These are phyloP conservation scores for Anisodus tanguticus DNA, from an alignment of 257 asterid species.

Conservation along the genomic window DNA sequence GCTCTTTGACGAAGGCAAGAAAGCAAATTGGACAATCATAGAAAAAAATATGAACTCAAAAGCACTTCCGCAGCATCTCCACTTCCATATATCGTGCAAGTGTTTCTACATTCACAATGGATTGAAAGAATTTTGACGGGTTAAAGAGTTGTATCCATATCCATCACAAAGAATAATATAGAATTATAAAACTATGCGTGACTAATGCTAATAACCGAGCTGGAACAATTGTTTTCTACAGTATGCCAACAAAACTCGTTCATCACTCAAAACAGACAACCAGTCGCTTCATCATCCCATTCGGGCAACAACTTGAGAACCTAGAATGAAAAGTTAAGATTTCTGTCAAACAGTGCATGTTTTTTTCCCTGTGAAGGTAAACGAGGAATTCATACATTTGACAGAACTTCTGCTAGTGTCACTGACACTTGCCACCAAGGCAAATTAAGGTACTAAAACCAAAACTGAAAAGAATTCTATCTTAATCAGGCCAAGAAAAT, in stretches of 20 bases:
- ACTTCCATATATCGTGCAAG: slow-evolving; percentile 2
- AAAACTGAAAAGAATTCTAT: background rate
- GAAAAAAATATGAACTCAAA: background rate
- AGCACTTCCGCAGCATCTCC: slow-evolving; percentile 14
- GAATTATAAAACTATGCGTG: slow-evolving; percentile 30
- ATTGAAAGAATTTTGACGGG: slow-evolving; percentile 33
- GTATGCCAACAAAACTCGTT: slow-evolving; percentile 49
- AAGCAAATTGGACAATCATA: slow-evolving; percentile 18
- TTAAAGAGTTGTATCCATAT: slow-evolving; percentile 33
- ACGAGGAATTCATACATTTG: slow-evolving; percentile 19
- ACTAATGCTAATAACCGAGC: slow-evolving; percentile 44
- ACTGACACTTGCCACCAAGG: background rate
- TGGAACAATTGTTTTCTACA: slow-evolving; percentile 39
- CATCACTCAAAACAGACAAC: slow-evolving; percentile 59
- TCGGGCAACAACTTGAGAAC: slow-evolving; percentile 38
- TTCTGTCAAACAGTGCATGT: slow-evolving; percentile 16
- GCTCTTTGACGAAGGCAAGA: background rate
- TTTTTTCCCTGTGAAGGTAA: background rate
- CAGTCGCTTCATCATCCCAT: slow-evolving; percentile 49
- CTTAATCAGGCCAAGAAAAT: background rate
- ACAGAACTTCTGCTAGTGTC: background rate
- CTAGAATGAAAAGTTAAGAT: slow-evolving; percentile 41
- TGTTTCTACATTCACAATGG: slow-evolving; percentile 43
- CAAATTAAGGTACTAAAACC: background rate
- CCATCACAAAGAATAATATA: slow-evolving; percentile 40